Base-by-base conservation (phyloP, 2,329 filamentous ascomycete genomes). In the Hypoxylon sp. region DNA sequence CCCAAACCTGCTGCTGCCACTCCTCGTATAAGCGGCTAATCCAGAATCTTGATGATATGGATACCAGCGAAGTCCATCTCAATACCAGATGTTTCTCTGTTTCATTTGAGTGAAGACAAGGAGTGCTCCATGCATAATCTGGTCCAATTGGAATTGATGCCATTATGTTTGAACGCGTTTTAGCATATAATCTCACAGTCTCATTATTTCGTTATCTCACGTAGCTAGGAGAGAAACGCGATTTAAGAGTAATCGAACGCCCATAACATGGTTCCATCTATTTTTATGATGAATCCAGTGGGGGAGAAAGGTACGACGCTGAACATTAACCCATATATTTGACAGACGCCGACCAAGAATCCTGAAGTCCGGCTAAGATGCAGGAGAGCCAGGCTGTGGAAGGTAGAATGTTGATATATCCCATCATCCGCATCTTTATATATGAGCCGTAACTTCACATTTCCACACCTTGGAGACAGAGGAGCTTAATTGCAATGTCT, bases 311-410 rank as follows among this genome's bases (percentile, higher is more conserved):
- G 31, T 21, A 56, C 15, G 19, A 27, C 2, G 2, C 50, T 61
- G 44, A 44, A 56, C 44, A 54, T 57, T 6, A 17, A 21, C 15
- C 37, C 31, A 54, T 24, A 59, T 32, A 57, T 48, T 52, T 42
- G 15, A 62, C 27, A 67, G 65, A 54, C 60, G 57, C 61, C 65
- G 65, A 54, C 21, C 48, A 17, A 64, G 24, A 48, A 42, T 61
- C 32, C 37, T 19, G 19, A 29, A 27, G n/a, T 13, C 57, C 62
- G 55, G 68, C 46, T 65, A 70, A 63, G 65, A 60, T 62, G 32
- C 15, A 37, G 48, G 51, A 17, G 29, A 19, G 31, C 51, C 48
- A 24, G 24, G 58, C 31, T 27, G 50, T 37, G 50, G 32, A 32
- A 27, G 53, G 31, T 32, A 6, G 42, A 29, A 39, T 50, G 44